A percentile compares a stretch with the other conserved stretches of the same genome.
Conservation (phyloP, 306 rosid genomes). For the Dryas alaskensis region DNA sequence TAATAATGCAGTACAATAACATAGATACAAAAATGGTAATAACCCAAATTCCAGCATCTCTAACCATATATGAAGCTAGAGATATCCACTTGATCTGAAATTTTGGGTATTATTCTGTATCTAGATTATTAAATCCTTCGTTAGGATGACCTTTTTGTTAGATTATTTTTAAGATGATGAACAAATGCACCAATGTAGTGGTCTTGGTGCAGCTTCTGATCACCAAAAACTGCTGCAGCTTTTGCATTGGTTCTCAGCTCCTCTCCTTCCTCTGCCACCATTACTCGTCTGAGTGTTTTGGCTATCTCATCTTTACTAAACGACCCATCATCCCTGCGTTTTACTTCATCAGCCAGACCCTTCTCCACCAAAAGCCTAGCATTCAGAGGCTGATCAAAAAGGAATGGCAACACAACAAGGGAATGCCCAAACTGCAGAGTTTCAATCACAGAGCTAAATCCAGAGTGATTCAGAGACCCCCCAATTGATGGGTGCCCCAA, state of each 20-base stretch:
- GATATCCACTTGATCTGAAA: not conserved
- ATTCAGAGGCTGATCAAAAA: slow-evolving; percentile 39
- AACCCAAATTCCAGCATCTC: not conserved
- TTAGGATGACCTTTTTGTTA: not conserved
- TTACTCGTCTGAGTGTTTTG: slow-evolving; percentile 27
- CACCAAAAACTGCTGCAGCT: slow-evolving; percentile 25
- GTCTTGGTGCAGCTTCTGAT: slow-evolving; percentile 22
- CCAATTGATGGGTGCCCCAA: slow-evolving; percentile 41
- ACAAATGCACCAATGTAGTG: slow-evolving; percentile 18
- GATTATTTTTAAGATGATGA: not conserved
- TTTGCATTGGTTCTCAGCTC: slow-evolving; percentile 29
- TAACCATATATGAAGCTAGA: slow-evolving; percentile 23
- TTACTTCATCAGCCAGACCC: slow-evolving; percentile 37
- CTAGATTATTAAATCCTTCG: not conserved
- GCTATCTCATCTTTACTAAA: slow-evolving; percentile 35
- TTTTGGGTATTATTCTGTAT: no score
- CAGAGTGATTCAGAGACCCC: slow-evolving; percentile 43
- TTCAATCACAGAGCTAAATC: slow-evolving; percentile 48
- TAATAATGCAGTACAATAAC: no score
- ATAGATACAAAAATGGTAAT: no score
- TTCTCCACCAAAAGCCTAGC: slow-evolving; percentile 40
- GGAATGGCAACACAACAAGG: slow-evolving; percentile 40
- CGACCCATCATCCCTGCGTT: slow-evolving; percentile 39
- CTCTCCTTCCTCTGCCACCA: slow-evolving; percentile 42
- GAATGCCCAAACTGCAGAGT: slow-evolving; percentile 36